Evolutionary conservation across 495 filamentous ascomycete genomes (phyloP), one percentile per base, ranked within the genome.

Genomic region (Xylaria curta): DNA sequence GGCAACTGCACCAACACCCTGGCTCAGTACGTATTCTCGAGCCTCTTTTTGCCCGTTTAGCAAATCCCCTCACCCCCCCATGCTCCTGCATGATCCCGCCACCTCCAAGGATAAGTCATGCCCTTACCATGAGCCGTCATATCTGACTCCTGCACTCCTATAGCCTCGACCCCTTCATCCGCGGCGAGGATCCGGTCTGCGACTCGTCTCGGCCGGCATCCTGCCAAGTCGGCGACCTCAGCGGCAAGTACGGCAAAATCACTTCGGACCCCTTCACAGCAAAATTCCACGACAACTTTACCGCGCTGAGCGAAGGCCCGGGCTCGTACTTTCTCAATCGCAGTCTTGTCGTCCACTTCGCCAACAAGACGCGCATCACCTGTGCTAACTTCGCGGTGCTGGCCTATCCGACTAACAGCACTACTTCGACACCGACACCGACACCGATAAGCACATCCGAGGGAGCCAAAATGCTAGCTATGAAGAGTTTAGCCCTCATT

Each of bases 171-270:
- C 84, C 84, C 71, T 83, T 76, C 72, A 80, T 84, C 58, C 89
- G 92, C 69, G 89, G 89, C 67, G 89, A 94, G 78, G 78, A 78
- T 19, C 85, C 90, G 49, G 73, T 86, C 9, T 97, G 94, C 81
- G 85, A 95, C 81, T 53, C 82, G 10, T 79, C 77, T 12, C 76
- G 82, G 36, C 91, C 92, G 9, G 76, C 88, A 72, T 91, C 89
- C 0, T 97, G 94, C 84, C 89, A 97, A 80, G 89, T 93, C 33
- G 94, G 94, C 71, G 94, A 97, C 81, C 81, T 97, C 64, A 86
- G 88, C 73, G 94, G 94, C 76, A 97, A 97, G 85, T 87, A 94
- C 76, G 92, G 91, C 66, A 85, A 84, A 54, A 89, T 95, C 77
- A 84, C 84, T 54, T 75, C 79, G 36, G 79, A 77, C 67, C 68